Conservation (phyloP, 2,329 filamentous ascomycete genomes). For the Conoideocrella luteorostrata region DNA sequence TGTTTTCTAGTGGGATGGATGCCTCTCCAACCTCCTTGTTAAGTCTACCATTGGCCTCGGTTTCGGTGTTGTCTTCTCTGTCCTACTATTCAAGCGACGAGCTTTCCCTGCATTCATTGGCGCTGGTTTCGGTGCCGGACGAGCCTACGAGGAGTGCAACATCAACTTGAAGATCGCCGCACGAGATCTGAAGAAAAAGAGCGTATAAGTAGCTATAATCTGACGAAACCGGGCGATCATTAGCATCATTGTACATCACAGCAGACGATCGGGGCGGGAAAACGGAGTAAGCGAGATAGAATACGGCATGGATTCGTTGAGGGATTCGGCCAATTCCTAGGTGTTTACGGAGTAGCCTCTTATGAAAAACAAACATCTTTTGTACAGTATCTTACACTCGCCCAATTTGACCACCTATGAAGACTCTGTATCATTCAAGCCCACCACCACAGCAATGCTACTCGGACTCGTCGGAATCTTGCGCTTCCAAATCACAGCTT, state of each 20-base stretch:
- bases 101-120: conserved; percentile 97
- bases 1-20: conserved; percentile 83
- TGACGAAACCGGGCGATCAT: conserved; percentile 2
- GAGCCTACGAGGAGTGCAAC: conserved; percentile 98
- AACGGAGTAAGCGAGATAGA: conserved; percentile 13
- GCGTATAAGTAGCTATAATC: conserved; percentile 24
- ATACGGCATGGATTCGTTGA: conserved; percentile 4
- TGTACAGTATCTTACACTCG: conserved; percentile 1
- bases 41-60: conserved; percentile 92
- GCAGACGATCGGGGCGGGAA: conserved; percentile 14
- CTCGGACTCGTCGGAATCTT: conserved; percentile 10
- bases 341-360: conserved; percentile 4
- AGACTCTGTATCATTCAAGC: neutral
- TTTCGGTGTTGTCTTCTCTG: conserved; percentile 97
- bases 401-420: neutral
- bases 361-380: neutral
- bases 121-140: conserved; percentile 88
- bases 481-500: conserved; percentile 12
- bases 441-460: neutral
- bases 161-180: conserved; percentile 61
- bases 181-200: conserved; percentile 48
- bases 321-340: neutral
- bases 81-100: conserved; percentile 95
- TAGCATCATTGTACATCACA: conserved; percentile 19
- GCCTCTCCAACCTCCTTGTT: conserved; percentile 94